Conservation (phyloP, 139 green algal species). For the Spirogloea muscicola region DNA sequence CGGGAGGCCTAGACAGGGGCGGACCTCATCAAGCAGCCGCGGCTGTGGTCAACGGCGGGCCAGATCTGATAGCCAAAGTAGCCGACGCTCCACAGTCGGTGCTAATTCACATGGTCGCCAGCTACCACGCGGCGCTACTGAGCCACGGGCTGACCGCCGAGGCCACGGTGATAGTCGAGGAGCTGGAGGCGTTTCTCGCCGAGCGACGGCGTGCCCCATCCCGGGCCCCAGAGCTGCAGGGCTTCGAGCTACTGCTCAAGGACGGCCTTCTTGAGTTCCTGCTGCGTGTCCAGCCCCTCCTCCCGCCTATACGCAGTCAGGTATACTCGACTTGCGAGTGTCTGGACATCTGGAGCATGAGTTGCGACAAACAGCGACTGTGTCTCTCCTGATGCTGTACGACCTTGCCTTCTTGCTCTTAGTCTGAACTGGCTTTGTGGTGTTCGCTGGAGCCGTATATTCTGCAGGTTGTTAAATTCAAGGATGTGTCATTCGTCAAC, state of each 20-base stretch:
- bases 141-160: neutral
- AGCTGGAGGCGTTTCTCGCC: neutral
- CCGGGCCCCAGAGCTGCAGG: neutral
- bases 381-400: no score
- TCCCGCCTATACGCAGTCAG: slow-evolving; percentile 4
- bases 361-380: no score
- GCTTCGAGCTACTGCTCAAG: slow-evolving; percentile 30
- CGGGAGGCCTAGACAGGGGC: no score
- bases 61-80: no score
- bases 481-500: slow-evolving; percentile 13
- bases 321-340: no score
- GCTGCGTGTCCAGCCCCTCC: neutral
- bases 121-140: slow-evolving; percentile 1
- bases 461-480: slow-evolving; percentile 35
- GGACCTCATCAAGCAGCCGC: no score
- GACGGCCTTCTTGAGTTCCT: slow-evolving; percentile 29
- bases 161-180: neutral
- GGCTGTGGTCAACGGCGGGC: no score
- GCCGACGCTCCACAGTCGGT: neutral
- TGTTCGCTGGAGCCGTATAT: no score
- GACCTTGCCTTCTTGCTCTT: slow-evolving; percentile 1
- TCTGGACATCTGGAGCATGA: no score
- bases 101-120: neutral
- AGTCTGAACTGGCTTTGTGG: no score
- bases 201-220: neutral